phyloP scores from a whole-genome alignment of 306 rosid species.

The Pyrus communis region DNA sequence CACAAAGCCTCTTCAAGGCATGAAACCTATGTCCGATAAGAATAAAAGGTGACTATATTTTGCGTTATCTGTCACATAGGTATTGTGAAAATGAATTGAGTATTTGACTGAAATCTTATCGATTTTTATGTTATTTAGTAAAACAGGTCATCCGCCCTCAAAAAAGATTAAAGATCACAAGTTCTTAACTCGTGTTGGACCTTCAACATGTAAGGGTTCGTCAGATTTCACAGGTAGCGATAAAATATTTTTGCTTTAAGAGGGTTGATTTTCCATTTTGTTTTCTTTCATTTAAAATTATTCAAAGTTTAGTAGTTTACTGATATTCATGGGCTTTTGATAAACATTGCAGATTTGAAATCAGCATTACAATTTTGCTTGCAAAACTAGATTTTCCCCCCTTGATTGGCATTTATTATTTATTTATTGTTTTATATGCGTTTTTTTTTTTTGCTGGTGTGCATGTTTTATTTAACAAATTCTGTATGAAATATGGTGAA shows the following conservation, averaged over 20 bases:
- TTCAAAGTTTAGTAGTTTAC: not conserved
- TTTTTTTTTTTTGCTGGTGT: not conserved
- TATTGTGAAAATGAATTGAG: not conserved
- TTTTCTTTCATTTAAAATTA: not conserved
- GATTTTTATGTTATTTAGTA: constrained; percentile 40
- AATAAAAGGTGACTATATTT: constrained; percentile 45
- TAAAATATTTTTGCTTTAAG: not conserved
- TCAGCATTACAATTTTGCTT: not conserved
- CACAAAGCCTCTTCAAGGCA: constrained; percentile 47
- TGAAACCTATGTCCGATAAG: constrained; percentile 47
- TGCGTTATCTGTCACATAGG: not conserved
- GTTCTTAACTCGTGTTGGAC: constrained; percentile 48
- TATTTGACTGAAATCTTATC: not conserved
- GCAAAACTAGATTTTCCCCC: not conserved
- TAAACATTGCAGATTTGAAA: not conserved
- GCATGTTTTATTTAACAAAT: not conserved
- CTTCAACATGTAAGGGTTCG: constrained; percentile 35
- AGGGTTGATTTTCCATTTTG: not conserved
- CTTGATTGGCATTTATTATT: not conserved
- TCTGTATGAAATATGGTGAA: not conserved
- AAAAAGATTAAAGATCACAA: constrained; percentile 83
- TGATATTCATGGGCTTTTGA: not conserved
- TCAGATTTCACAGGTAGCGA: constrained; percentile 68
- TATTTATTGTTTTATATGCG: not conserved
- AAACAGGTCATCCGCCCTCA: constrained; percentile 75